Evolutionary conservation across 1,284 basidiomycete species (phyloP).

Genomic region (Melanopsichium pennsylvanicum): DNA sequence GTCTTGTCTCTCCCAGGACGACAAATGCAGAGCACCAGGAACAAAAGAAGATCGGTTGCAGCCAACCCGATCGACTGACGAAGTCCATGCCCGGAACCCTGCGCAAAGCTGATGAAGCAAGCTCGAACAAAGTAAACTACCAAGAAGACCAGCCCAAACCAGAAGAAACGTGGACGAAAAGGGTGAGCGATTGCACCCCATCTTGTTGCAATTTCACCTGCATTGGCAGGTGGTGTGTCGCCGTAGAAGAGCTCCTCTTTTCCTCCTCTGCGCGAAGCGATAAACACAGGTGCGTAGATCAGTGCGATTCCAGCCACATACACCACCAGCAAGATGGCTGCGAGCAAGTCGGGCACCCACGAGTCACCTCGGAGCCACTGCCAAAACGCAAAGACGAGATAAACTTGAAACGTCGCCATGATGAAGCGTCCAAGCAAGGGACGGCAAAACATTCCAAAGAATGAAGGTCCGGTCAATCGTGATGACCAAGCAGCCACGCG

Average conservation of each 20-base stretch:
- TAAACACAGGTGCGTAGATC: constrained; percentile 50
- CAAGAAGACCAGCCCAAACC: constrained; percentile 54
- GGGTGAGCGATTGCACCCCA: constrained; percentile 58
- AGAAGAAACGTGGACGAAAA: constrained; percentile 54
- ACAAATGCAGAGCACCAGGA: constrained; percentile 50
- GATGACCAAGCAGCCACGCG: constrained; percentile 24
- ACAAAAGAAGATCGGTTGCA: constrained; percentile 57
- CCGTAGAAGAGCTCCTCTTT: constrained; percentile 50
- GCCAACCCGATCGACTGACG: constrained; percentile 61
- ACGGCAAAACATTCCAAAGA: constrained; percentile 40
- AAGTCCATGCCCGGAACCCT: constrained; percentile 44
- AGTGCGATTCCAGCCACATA: constrained; percentile 35
- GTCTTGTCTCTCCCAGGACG: constrained; percentile 57
- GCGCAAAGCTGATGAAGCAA: constrained; percentile 59
- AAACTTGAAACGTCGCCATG: constrained; percentile 37
- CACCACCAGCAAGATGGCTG: constrained; percentile 46
- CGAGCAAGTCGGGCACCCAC: constrained; percentile 60
- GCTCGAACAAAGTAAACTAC: constrained; percentile 55
- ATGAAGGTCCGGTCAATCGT: constrained; percentile 15
- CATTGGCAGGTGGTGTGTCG: constrained; percentile 39
- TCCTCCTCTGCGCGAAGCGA: constrained; percentile 23
- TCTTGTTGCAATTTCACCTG: constrained; percentile 12
- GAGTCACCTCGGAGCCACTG: constrained; percentile 57
- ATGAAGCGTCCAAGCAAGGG: constrained; percentile 32
- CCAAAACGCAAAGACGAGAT: constrained; percentile 59